These are phyloP conservation scores for Macrocystidia cucumis DNA, from an alignment of 1,284 basidiomycete species.

Conservation along the genomic window DNA sequence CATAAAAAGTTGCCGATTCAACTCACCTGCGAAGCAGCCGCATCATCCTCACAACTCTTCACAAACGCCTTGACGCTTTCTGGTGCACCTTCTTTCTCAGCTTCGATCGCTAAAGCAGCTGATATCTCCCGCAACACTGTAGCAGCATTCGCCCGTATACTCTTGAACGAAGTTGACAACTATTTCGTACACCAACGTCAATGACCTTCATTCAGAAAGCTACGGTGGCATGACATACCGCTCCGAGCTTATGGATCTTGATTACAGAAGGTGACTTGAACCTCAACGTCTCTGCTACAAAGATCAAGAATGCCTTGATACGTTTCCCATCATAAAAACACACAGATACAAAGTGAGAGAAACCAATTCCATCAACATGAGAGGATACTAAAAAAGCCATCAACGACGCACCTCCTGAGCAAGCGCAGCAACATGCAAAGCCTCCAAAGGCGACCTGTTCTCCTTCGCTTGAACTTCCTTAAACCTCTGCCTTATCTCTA, in stretches of 20 bases:
- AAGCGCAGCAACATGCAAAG: constrained; percentile 62
- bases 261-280: constrained; percentile 64
- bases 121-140: constrained; percentile 52
- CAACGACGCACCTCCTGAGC: constrained; percentile 54
- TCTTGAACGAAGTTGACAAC: constrained; percentile 50
- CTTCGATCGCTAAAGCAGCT: constrained; percentile 35
- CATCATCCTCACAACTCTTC: constrained; percentile 32
- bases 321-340: constrained; percentile 2
- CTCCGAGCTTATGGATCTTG: constrained; percentile 65
- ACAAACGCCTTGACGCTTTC: constrained; percentile 47
- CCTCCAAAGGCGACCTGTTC: constrained; percentile 34
- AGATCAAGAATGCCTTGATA: constrained; percentile 56
- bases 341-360: background rate
- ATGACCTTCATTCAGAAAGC: too few relatives aligned
- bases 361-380: constrained; percentile 2
- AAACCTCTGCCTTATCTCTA: constrained; percentile 50
- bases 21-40: background rate
- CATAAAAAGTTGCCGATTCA: too few relatives aligned
- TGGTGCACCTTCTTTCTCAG: constrained; percentile 39
- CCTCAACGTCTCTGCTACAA: constrained; percentile 55
- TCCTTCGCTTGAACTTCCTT: constrained; percentile 25
- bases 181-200: constrained; percentile 34
- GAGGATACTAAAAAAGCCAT: constrained; percentile 2
- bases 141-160: constrained; percentile 30
- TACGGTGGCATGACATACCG: constrained; percentile 31